Evolutionary conservation across 192 early-diverging fungal genomes (phyloP).

Genomic region (Coemansia sp.): DNA sequence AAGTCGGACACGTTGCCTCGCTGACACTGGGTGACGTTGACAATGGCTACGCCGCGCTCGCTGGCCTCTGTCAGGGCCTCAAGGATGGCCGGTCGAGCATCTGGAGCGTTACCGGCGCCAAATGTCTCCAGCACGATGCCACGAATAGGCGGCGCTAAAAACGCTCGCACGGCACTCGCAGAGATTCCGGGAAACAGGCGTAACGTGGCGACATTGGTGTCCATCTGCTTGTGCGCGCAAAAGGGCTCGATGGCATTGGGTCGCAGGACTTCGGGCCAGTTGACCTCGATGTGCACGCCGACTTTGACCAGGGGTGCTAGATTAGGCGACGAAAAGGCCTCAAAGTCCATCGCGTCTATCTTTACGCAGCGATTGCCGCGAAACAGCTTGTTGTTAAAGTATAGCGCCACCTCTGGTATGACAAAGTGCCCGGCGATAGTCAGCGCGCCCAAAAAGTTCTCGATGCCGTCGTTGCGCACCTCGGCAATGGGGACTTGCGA

Average conservation of each 20-base stretch:
- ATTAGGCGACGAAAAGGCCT: constrained; percentile 89
- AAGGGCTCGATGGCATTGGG: constrained; percentile 87
- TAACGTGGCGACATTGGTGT: constrained; percentile 85
- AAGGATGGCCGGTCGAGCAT: constrained; percentile 85
- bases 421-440: constrained; percentile 99
- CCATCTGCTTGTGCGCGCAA: constrained; percentile 81
- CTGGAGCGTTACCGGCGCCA: constrained; percentile 96
- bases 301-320: constrained; percentile 88
- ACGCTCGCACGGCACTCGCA: constrained; percentile 81
- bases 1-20: constrained; percentile 85
- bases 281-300: constrained; percentile 95
- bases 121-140: constrained; percentile 97
- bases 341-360: constrained; percentile 78
- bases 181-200: constrained; percentile 96
- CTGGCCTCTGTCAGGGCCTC: constrained; percentile 81
- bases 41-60: constrained; percentile 93
- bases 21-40: constrained; percentile 92
- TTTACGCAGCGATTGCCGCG: constrained; percentile 89
- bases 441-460: constrained; percentile 94
- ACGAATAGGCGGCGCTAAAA: constrained; percentile 81
- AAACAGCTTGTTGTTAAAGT: constrained; percentile 93
- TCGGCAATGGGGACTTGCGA: constrained; percentile 98
- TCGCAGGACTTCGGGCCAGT: constrained; percentile 85
- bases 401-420: constrained; percentile 93
- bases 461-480: constrained; percentile 96